phyloP scores from a whole-genome alignment of 352 stramenopile genomes.

The Phytophthora pluvialis region DNA sequence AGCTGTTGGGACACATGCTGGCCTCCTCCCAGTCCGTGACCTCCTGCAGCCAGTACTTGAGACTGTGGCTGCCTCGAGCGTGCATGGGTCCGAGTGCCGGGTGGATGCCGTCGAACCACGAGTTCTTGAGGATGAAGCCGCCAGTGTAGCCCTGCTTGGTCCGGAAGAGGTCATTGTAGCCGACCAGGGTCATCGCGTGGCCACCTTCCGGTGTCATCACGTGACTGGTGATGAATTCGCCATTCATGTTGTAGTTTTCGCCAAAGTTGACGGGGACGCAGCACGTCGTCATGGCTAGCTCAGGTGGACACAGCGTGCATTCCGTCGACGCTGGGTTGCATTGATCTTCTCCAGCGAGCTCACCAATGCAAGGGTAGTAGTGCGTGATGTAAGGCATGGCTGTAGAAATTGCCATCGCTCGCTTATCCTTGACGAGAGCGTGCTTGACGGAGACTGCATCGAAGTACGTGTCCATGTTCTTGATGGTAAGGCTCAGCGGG shows the following conservation, averaged over 20 bases:
- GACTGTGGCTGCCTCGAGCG: conserved; percentile 68
- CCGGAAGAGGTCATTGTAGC: conserved; percentile 71
- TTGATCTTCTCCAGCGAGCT: conserved; percentile 49
- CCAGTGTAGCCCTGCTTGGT: conserved; percentile 67
- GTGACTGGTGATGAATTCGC: conserved; percentile 63
- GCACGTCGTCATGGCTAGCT: conserved; percentile 60
- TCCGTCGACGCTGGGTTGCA: conserved; percentile 55
- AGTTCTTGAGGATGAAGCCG: conserved; percentile 83
- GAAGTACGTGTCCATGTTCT: conserved; percentile 55
- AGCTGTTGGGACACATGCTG: conserved; percentile 75
- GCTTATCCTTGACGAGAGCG: conserved; percentile 44
- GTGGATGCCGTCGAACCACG: conserved; percentile 72
- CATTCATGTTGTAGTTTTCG: conserved; percentile 72
- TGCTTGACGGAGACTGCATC: conserved; percentile 51
- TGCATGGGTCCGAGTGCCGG: conserved; percentile 61
- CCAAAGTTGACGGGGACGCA: conserved; percentile 51
- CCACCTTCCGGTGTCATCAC: conserved; percentile 63
- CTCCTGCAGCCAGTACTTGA: conserved; percentile 78
- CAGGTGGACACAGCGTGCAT: conserved; percentile 60
- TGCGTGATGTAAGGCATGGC: conserved; percentile 64
- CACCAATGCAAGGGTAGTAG: conserved; percentile 69
- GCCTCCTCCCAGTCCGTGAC: conserved; percentile 74
- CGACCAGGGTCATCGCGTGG: conserved; percentile 75
- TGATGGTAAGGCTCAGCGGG: conserved; percentile 51
- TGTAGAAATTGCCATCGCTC: conserved; percentile 63